Evolutionary conservation across 1,284 basidiomycete genomes (phyloP), one percentile per base, ranked within the genome.

Genomic region (Blastosporella zonata): DNA sequence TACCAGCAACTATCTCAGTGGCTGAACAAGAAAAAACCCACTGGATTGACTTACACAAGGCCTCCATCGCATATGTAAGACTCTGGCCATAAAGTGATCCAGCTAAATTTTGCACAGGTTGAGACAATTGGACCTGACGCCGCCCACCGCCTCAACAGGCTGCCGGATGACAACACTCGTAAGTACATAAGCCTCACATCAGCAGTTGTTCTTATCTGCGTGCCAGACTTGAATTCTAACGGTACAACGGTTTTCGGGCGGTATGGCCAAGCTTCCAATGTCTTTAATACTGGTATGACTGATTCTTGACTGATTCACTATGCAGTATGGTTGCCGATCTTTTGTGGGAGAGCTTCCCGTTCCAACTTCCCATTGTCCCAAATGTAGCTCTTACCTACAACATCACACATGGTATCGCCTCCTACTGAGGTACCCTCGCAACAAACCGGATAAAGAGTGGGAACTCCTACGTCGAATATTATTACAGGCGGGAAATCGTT

Each of bases 301-400:
- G 3, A 43, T 10, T 31, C 23, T 5, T 35, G 18, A 28, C 40
- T 13, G 13, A 1, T 51, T 17, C 46, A 39, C 34, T 20, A 13
- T 44, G 34, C 10, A 70, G 72, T 43, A 71, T 72, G 68, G 60
- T 73, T 0, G 72, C 71, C 6, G 67, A 74, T 49, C 62, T 74
- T 28, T 58, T 74, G 56, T 52, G 50, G 2, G 57, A 53, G 10
- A 70, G 67, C 49, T 72, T 67, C 55, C 67, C 67, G 1, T 47
- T 45, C 13, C 46, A 67, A 41, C 59, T 72, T 6, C 69, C 69
- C 13, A 64, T 71, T 6, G 58, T 71, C 25, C 44, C 63, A 15
- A 70, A 73, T 47, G 50, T 64, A 13, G 49, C 43, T 7, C 54
- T 71, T 35, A 64, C 63, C 7, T 65, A 56, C 43, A 66, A 68